Percentiles rank a stretch among this genome's conserved stretches.
Evolutionary conservation across 768 basidiomycete species (phyloP).

Genomic region (Naematelia aurantialba): DNA sequence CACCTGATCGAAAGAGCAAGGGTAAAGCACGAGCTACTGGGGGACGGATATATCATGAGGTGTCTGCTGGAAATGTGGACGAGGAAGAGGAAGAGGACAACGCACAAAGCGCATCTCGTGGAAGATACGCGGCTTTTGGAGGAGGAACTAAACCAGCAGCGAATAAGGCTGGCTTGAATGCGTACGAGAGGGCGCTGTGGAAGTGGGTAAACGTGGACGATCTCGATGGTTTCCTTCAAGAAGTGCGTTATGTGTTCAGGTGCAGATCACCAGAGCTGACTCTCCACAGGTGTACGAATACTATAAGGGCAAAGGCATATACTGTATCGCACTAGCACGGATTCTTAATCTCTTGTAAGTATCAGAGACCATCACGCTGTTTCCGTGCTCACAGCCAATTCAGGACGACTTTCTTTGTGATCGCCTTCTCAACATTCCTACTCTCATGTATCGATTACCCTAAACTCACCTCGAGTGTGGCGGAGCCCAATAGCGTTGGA

Average conservation of each 20-base stretch:
- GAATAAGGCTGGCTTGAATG: slow-evolving; percentile 37
- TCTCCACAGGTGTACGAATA: slow-evolving; percentile 66
- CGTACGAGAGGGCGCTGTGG: slow-evolving; percentile 82
- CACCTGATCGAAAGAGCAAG: slow-evolving; percentile 22
- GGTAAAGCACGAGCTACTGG: slow-evolving; percentile 27
- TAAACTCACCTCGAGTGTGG: slow-evolving; percentile 57
- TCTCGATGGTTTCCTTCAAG: slow-evolving; percentile 88
- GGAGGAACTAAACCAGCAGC: slow-evolving; percentile 1
- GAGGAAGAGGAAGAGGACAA: slow-evolving; percentile 20
- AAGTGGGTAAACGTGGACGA: slow-evolving; percentile 99
- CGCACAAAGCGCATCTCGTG: background rate
- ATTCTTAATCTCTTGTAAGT: slow-evolving; percentile 93
- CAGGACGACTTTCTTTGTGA: slow-evolving; percentile 97
- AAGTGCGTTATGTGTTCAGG: slow-evolving; percentile 55
- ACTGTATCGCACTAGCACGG: slow-evolving; percentile 83
- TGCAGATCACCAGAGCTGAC: background rate
- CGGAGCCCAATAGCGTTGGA: slow-evolving; percentile 57
- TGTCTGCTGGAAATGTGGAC: slow-evolving; percentile 26
- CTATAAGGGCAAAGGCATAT: slow-evolving; percentile 95
- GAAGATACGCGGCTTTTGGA: slow-evolving; percentile 5
- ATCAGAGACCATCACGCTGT: no score
- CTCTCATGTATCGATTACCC: slow-evolving; percentile 92
- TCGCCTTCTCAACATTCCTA: slow-evolving; percentile 95
- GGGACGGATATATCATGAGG: slow-evolving; percentile 28
- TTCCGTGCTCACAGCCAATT: slow-evolving; percentile 3